Evolutionary conservation across 106 monocot genomes (phyloP), one percentile per base, ranked within the genome.

Genomic region (Cymbidium sinense): DNA sequence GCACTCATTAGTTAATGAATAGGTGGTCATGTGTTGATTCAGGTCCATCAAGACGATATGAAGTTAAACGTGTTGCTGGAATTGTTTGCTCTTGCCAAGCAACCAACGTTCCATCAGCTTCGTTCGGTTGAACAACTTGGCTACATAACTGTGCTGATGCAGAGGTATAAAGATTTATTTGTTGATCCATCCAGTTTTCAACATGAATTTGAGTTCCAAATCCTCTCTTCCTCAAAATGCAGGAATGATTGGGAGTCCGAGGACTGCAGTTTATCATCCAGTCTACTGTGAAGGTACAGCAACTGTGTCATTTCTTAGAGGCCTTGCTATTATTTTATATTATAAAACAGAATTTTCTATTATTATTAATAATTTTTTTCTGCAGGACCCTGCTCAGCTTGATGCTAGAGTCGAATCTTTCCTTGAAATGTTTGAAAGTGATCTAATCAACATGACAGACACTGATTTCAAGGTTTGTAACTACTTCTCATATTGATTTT

Each of bases 61-160:
- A 91, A 88, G 78, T 43, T 91, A 79, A 94, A 96, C 86, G 82
- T 84, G 27, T 84, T 86, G 77, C 88, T 96, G 82, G 88, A 94
- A 80, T 75, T 96, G 36, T 83, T 94, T 90, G 86, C 85, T 82
- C 82, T 87, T 84, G 94, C 91, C 28, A 96, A 96, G 76, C 94
- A 96, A 83, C 91, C 93, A 77, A 86, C 91, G 43, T 96, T 96
- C 81, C 93, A 94, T 83, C 96, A 94, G 75, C 91, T 96, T 79
- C 89, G 94, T 51, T 82, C 96, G n/a, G 86, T 96, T 79, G 96
- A 96, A 78, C 96, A 96, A 85, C 88, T 96, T 76, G 96, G 96
- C 34, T 94, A 94, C 70, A 94, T 96, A 78, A 86, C 93, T 31
- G 64, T 86, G 36, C 94, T 96, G 77, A 72, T 44, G 65, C 79